Conservation (phyloP, 176 grass and related monocot species). For the Otatea glauca region DNA sequence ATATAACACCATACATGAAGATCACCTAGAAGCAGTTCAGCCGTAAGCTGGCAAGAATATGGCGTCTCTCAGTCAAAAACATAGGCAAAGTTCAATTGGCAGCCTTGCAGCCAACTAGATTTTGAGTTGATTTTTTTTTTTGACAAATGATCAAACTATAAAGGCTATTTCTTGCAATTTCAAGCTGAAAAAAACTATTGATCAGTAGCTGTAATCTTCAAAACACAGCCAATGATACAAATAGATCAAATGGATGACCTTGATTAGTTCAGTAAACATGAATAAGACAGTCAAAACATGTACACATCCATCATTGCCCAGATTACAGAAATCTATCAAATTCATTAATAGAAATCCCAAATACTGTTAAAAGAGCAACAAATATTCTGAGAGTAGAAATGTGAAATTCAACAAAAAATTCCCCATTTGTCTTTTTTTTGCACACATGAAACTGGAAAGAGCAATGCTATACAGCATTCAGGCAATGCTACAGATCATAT, state of each 20-base stretch:
- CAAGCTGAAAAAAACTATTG: background rate
- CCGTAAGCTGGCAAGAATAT: slow-evolving; percentile 10
- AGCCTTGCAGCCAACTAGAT: background rate
- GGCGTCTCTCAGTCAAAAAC: background rate
- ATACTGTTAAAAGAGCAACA: background rate
- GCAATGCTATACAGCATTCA: background rate
- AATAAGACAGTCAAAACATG: background rate
- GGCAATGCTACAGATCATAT: background rate
- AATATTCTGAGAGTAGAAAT: slow-evolving; percentile 3
- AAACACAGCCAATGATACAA: background rate
- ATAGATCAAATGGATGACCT: slow-evolving; percentile 12
- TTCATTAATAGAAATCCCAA: background rate
- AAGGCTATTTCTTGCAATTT: slow-evolving; percentile 11
- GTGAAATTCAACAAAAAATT: slow-evolving; percentile 12
- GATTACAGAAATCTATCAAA: slow-evolving; percentile 17
- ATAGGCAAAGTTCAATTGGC: background rate
- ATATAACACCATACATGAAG: slow-evolving; percentile 13
- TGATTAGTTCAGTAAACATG: background rate
- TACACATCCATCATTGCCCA: slow-evolving; percentile 6
- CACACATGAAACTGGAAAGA: slow-evolving; percentile 32
- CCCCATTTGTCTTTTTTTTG: slow-evolving; percentile 10
- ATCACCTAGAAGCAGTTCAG: background rate
- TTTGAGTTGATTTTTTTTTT: background rate
- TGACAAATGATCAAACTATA: background rate
- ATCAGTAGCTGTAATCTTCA: background rate